phyloP scores from a whole-genome alignment of 2,329 filamentous ascomycete species.

The Aureobasidium pullulans region DNA sequence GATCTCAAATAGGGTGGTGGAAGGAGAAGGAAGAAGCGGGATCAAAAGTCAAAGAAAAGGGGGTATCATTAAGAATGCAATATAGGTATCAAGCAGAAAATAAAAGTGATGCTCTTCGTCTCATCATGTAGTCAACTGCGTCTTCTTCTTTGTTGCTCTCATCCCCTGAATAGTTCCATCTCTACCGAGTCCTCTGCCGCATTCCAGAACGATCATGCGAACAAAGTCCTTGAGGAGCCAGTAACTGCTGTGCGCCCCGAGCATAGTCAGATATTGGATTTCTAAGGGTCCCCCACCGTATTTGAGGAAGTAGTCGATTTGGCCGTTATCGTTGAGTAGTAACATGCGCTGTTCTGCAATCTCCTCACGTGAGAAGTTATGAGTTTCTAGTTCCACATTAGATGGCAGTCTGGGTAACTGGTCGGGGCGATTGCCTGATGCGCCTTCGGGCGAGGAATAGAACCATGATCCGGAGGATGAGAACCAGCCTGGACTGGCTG shows the following conservation, averaged over 20 bases:
- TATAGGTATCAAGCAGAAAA: background rate
- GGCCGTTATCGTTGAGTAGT: constrained; percentile 89
- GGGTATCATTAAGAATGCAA: background rate
- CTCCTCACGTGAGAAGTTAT: constrained; percentile 89
- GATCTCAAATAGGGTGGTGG: background rate
- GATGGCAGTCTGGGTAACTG: constrained; percentile 35
- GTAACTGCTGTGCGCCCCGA: constrained; percentile 90
- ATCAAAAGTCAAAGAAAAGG: no score
- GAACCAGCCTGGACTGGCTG: constrained; percentile 49
- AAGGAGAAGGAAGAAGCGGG: background rate
- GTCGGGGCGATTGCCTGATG: constrained; percentile 22
- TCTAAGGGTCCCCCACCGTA: constrained; percentile 82
- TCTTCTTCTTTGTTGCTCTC: constrained; percentile 47
- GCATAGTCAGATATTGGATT: constrained; percentile 95
- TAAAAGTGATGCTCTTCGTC: background rate
- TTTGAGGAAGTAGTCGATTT: constrained; percentile 83
- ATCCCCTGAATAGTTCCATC: constrained; percentile 47
- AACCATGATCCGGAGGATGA: constrained; percentile 18
- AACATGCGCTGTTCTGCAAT: constrained; percentile 83
- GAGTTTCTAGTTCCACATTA: constrained; percentile 82
- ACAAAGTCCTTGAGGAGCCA: constrained; percentile 85
- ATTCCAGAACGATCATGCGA: constrained; percentile 81
- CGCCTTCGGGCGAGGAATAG: constrained; percentile 12
- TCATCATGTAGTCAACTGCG: background rate
- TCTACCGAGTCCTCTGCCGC: constrained; percentile 66